Conservation (phyloP, 129 eudicot genomes). For the Centaurea solstitialis region DNA sequence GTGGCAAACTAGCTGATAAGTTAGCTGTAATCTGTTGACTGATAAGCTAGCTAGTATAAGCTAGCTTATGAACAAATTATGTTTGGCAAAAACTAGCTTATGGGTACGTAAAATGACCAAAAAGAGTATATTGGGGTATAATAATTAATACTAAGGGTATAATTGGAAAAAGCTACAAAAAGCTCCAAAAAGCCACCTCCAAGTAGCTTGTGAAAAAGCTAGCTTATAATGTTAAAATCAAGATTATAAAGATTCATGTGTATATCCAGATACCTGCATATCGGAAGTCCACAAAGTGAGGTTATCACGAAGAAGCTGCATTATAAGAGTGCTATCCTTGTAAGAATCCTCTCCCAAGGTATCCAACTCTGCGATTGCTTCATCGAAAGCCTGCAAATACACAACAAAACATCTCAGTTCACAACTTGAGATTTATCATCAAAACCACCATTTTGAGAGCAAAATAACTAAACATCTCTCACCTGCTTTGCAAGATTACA, state of each 20-base stretch:
- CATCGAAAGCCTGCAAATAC: slow-evolving; percentile 36
- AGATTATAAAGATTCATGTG: not conserved
- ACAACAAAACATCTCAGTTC: not conserved
- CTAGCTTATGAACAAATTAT: no score
- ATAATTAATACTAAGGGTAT: no score
- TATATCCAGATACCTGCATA: slow-evolving; percentile 27
- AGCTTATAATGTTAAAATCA: no score
- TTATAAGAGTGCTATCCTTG: slow-evolving; percentile 42
- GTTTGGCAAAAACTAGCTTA: no score
- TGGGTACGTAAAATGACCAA: no score
- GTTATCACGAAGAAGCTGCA: slow-evolving; percentile 44
- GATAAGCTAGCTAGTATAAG: no score
- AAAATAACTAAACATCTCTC: not conserved
- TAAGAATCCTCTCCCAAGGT: slow-evolving; percentile 37
- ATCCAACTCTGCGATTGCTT: slow-evolving; percentile 47
- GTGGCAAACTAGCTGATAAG: no score
- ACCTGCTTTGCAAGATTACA: slow-evolving; percentile 92
- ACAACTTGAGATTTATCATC: not conserved
- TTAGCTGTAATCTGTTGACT: no score
- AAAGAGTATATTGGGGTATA: no score
- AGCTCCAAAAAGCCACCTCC: no score
- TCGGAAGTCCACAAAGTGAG: slow-evolving; percentile 42
- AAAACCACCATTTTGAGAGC: not conserved
- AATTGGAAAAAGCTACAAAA: no score
- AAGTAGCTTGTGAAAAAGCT: no score